These are phyloP conservation scores for Marasmius oreades DNA, from an alignment of 1,284 basidiomycete genomes.

Conservation along the genomic window DNA sequence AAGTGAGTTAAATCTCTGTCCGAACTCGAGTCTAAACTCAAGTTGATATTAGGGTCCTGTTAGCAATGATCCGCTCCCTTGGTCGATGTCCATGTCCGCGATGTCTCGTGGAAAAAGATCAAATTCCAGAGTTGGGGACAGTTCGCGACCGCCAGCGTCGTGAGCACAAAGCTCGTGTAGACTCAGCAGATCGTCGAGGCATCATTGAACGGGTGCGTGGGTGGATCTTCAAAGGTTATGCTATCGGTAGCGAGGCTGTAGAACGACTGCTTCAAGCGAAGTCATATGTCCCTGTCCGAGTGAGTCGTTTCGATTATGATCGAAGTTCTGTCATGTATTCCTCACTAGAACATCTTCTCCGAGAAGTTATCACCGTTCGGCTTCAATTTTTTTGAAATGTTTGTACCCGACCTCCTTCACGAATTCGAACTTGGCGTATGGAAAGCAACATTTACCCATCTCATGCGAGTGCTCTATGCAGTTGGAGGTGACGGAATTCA, in stretches of 20 bases:
- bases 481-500: constrained; percentile 2
- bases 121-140: constrained; percentile 9
- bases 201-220: not conserved
- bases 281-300: constrained; percentile 2
- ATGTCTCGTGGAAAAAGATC: constrained; percentile 13
- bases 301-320: not conserved
- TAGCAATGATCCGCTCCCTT: constrained; percentile 14
- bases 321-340: too few relatives aligned
- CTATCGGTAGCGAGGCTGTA: not conserved
- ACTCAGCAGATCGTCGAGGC: not conserved
- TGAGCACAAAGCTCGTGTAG: not conserved
- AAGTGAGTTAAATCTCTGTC: constrained; percentile 21
- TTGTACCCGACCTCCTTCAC: constrained; percentile 18
- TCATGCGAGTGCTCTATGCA: constrained; percentile 20
- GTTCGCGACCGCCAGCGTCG: not conserved
- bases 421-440: constrained; percentile 22
- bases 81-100: constrained; percentile 20
- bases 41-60: constrained; percentile 4
- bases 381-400: constrained; percentile 9
- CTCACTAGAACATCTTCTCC: constrained; percentile 9
- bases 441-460: constrained; percentile 21
- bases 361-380: not conserved
- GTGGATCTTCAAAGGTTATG: constrained; percentile 3
- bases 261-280: not conserved
- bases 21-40: not conserved